phyloP scores from a whole-genome alignment of 768 basidiomycete species.

The Tremella fuciformis region DNA sequence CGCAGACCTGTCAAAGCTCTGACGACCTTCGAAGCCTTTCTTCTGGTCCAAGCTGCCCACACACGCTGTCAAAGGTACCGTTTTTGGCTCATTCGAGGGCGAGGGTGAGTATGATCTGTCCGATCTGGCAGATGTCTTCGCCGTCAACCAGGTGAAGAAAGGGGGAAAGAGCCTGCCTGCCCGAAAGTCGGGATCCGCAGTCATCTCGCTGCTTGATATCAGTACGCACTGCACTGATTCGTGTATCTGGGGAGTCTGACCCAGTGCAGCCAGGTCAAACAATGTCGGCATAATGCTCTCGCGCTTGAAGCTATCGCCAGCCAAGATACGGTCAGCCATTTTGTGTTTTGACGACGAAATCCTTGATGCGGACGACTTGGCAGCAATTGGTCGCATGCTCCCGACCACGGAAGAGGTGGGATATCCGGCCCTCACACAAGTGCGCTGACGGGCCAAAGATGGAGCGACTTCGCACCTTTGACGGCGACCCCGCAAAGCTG shows the following conservation, averaged over 20 bases:
- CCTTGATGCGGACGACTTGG: conserved; percentile 72
- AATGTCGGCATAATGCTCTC: conserved; percentile 86
- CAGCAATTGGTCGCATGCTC: conserved; percentile 67
- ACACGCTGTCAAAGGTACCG: conserved; percentile 56
- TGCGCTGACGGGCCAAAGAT: conserved; percentile 54
- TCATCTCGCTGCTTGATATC: conserved; percentile 72
- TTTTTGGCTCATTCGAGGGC: conserved; percentile 59
- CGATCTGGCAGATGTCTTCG: conserved; percentile 73
- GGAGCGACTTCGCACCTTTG: conserved; percentile 64
- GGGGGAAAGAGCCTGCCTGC: conserved; percentile 44
- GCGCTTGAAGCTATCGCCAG: conserved; percentile 64
- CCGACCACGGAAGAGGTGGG: conserved; percentile 79
- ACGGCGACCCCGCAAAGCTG: conserved; percentile 66
- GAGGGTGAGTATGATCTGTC: conserved; percentile 59
- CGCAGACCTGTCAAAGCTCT: not conserved
- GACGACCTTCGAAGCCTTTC: conserved; percentile 60
- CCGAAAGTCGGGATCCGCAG: conserved; percentile 56
- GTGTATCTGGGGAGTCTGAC: not conserved
- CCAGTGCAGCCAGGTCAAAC: conserved; percentile 63
- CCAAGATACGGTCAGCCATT: conserved; percentile 68
- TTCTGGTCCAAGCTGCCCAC: conserved; percentile 81
- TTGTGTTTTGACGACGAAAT: conserved; percentile 67
- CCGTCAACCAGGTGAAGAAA: conserved; percentile 57
- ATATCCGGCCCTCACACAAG: not conserved
- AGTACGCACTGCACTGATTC: conserved; percentile 38